Base-by-base conservation (phyloP, 2,329 filamentous ascomycete species). In the Orbilia javanica region DNA sequence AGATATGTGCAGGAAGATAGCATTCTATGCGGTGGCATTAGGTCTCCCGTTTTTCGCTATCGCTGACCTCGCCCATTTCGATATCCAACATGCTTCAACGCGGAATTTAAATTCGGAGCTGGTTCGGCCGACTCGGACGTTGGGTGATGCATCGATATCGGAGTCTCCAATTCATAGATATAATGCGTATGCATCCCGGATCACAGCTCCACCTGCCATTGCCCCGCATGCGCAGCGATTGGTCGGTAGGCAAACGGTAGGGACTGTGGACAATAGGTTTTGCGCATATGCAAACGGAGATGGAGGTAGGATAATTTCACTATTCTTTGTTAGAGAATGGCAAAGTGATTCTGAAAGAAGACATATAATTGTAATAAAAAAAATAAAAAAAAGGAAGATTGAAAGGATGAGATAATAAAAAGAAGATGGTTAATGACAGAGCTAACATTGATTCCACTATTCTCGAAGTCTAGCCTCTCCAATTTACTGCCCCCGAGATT, bases 241-340 rank as follows among this genome's bases (percentile, higher is more conserved):
- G 20, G 60, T 77, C 29, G 55, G 7, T 25, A 53, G 72, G 48
- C 29, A 25, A 22, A 13, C 42, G 10, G 55, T 44, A 18, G 20
- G 42, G 8, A 77, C 57, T 10, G 5, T 6, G 2, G 72, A 70
- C 20, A 7, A 22, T 8, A 64, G 72, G 25, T 70, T 77, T 52
- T 77, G 72, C 57, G 72, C 72, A 4, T 77, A 31, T 31, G 65
- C 36, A 6, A 70, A 77, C 34, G 72, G 72, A 18, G 57, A 77
- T 44, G 66, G 66, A 55, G 66, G 72, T 77, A 77, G 18, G 27
- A 36, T 10, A 31, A 52, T 57, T 29, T 11, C 50, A n/a, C 11
- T 25, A 22, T 10, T 11, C 8, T 13, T 50, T 27, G 20, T n/a
- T n/a, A n/a, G n/a, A n/a, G 3, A 36, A 36, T 10, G n/a, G 13